Conservation (phyloP, 768 basidiomycete species). For the Pleurotus tuoliensis region DNA sequence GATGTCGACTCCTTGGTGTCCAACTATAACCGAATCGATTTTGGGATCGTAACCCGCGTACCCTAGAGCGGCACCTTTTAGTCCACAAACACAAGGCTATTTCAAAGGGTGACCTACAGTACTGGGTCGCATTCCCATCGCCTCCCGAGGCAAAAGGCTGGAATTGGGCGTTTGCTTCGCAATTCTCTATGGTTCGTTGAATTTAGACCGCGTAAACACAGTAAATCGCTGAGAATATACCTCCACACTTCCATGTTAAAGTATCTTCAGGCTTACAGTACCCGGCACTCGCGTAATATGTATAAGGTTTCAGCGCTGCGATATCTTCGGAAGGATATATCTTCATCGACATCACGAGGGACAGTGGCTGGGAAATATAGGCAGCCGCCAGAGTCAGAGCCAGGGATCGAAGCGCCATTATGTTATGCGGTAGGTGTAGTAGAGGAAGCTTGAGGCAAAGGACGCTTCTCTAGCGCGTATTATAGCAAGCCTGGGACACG, state of each 20-base stretch:
- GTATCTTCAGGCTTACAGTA: slow-evolving; percentile 38
- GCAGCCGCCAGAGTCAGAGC: neutral
- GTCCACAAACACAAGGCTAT: too few relatives aligned
- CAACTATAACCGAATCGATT: slow-evolving; percentile 1
- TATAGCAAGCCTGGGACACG: neutral
- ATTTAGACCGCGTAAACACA: neutral
- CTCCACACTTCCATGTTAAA: slow-evolving; percentile 43
- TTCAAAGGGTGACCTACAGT: neutral
- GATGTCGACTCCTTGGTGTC: slow-evolving; percentile 3
- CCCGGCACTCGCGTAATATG: slow-evolving; percentile 38
- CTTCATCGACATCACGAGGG: slow-evolving; percentile 13
- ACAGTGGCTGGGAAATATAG: neutral
- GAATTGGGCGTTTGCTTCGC: slow-evolving; percentile 3
- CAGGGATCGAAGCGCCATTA: slow-evolving; percentile 7
- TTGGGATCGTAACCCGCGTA: slow-evolving; percentile 5
- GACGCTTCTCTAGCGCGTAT: neutral
- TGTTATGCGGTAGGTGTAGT: neutral
- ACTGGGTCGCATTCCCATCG: slow-evolving; percentile 1
- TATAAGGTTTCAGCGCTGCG: slow-evolving; percentile 33
- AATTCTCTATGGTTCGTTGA: neutral
- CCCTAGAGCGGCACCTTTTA: neutral
- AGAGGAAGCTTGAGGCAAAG: slow-evolving; percentile 13
- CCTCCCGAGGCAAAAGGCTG: slow-evolving; percentile 1
- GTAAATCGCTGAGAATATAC: slow-evolving; percentile 20
- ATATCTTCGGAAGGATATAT: slow-evolving; percentile 30